Percentiles rank a stretch among this genome's conserved stretches.
phyloP scores from a whole-genome alignment of 768 basidiomycete genomes.

The Boletus eberwhitei region DNA sequence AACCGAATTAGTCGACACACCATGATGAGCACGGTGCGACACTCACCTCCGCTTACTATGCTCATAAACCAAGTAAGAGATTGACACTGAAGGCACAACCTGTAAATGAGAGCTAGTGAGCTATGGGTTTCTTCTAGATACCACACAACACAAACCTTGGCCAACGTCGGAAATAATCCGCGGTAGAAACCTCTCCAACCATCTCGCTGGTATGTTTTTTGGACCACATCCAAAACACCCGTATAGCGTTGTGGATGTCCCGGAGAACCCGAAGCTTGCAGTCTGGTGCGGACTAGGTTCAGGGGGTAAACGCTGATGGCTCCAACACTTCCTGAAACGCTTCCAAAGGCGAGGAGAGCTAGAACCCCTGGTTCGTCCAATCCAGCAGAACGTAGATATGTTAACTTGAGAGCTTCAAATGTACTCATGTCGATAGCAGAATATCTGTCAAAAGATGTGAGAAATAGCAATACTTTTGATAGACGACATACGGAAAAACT shows the following conservation, averaged over 20 bases:
- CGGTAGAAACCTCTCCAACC: conserved; percentile 95
- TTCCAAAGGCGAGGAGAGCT: conserved; percentile 86
- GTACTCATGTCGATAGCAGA: conserved; percentile 98
- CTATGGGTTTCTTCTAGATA: background rate
- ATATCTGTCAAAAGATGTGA: conserved; percentile 44
- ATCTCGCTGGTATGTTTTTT: conserved; percentile 76
- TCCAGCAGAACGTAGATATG: conserved; percentile 82
- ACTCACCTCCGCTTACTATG: conserved; percentile 75
- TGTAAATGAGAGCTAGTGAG: conserved; percentile 28
- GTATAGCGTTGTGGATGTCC: conserved; percentile 91
- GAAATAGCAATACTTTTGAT: background rate
- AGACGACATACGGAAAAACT: conserved; percentile 81
- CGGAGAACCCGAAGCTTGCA: conserved; percentile 94
- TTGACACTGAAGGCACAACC: conserved; percentile 96
- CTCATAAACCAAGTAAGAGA: conserved; percentile 94
- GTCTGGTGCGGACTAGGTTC: conserved; percentile 87
- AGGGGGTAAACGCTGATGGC: conserved; percentile 92
- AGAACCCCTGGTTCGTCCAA: conserved; percentile 88
- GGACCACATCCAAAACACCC: conserved; percentile 81
- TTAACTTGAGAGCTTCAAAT: conserved; percentile 92
- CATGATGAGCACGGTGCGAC: background rate
- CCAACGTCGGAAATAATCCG: conserved; percentile 86
- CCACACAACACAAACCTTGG: conserved; percentile 57
- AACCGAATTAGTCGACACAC: conserved; percentile 1
- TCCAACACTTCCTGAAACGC: conserved; percentile 89